A percentile compares a stretch with the other conserved stretches of the same genome.
Conservation (phyloP, 2,329 filamentous ascomycete species). For the Diaporthe australafricana region DNA sequence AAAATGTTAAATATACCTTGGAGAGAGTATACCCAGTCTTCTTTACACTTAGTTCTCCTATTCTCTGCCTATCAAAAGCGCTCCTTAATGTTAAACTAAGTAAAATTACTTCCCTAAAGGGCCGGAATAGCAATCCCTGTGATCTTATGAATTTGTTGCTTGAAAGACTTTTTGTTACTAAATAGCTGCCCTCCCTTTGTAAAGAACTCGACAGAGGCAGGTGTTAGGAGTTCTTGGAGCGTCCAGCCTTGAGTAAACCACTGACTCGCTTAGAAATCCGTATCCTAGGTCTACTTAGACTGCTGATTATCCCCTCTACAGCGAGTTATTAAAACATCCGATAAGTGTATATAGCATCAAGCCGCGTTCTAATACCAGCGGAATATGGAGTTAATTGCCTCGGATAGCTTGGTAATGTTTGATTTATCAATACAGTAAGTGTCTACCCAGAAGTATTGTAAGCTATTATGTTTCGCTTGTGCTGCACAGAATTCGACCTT, state of each 20-base stretch:
- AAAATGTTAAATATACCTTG: slow-evolving; percentile 41
- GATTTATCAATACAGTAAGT: too few relatives aligned
- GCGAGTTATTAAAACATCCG: too few relatives aligned
- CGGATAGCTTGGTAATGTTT: too few relatives aligned
- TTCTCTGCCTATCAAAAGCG: slow-evolving; percentile 42
- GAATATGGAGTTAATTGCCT: too few relatives aligned
- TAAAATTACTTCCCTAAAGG: slow-evolving; percentile 29
- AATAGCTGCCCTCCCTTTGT: slow-evolving; percentile 38
- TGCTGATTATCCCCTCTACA: too few relatives aligned
- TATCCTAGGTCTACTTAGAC: too few relatives aligned
- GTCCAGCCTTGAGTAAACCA: slow-evolving; percentile 34
- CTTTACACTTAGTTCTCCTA: slow-evolving; percentile 40
- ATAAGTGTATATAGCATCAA: too few relatives aligned
- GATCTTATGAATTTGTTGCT: slow-evolving; percentile 40
- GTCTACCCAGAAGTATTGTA: too few relatives aligned
- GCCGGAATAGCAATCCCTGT: slow-evolving; percentile 38
- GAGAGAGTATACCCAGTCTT: slow-evolving; percentile 44
- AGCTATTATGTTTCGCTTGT: too few relatives aligned
- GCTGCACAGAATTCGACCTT: too few relatives aligned
- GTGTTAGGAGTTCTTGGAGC: slow-evolving; percentile 42
- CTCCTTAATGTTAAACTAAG: slow-evolving; percentile 40
- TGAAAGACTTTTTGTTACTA: slow-evolving; percentile 42
- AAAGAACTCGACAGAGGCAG: slow-evolving; percentile 45
- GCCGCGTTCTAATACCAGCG: too few relatives aligned
- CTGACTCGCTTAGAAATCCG: too few relatives aligned